Evolutionary conservation across 768 basidiomycete genomes (phyloP), one percentile per base, ranked within the genome.

Genomic region (Leccinum ochraceum): DNA sequence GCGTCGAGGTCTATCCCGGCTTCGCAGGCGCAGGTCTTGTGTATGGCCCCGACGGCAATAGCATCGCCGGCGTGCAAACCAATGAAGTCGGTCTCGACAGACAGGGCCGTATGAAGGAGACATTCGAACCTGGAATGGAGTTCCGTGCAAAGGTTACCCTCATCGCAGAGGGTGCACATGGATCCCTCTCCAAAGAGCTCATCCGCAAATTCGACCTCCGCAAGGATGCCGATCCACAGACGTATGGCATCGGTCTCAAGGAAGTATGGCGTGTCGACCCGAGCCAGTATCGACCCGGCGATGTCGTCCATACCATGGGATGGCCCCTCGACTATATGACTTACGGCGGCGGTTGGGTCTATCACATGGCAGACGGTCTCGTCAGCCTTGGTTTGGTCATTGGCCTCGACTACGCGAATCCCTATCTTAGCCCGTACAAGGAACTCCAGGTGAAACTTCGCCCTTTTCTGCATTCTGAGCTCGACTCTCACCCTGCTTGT

Each of bases 1-100:
- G 95, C 28, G 93, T 97, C 30, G 97, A 99, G 73, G 87, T 99
- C 26, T 99, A 98, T 71, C 91, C 97, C 2, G 96, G 97, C 5
- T 98, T 98, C 67, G 94, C 94, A 0, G 97, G 91, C n/a, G 89
- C 95, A 0, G 83, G 86, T 34, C 74, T 97, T 14, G 81, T 98
- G 0, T 87, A 90, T 63, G 81, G 84, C 51, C 80, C 86, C 4
- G 83, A 86, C 60, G 63, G 68, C 0, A 67, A 54, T 32, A 60
- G 69, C 24, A 64, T 76, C n/a, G 65, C 66, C 1, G 97, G 96
- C 8, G 89, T 98, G 28, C 78, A 86, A 32, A 98, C 96, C 34
- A 96, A 97, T 69, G 97, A 98, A 70, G 94, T 96, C 26, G 97
- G 96, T 2, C 79, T 99, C 54, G 89, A 95, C 66, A 87, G 85